phyloP scores from a whole-genome alignment of 148 eudicot species.

The Heliosperma pusillum region DNA sequence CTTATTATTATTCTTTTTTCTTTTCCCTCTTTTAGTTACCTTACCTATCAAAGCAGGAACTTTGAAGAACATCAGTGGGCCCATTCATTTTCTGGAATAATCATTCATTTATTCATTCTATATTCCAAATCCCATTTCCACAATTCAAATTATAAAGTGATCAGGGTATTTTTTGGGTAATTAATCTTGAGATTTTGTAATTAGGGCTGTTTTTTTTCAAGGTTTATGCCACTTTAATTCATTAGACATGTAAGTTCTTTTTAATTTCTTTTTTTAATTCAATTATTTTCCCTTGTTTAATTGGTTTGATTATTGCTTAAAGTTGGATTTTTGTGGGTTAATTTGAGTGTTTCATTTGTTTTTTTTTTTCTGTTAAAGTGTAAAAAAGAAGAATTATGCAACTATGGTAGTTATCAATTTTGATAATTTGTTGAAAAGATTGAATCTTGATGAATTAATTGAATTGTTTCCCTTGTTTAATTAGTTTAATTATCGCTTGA shows the following conservation, averaged over 20 bases:
- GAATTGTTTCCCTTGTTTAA: not conserved
- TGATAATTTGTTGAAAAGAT: not conserved
- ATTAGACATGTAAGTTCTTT: conserved; percentile 12
- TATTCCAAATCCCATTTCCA: not conserved
- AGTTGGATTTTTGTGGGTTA: not conserved
- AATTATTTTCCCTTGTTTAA: not conserved
- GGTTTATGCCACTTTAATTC: not conserved
- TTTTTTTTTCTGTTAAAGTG: not conserved
- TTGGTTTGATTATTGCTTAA: not conserved
- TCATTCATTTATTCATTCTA: too few relatives aligned
- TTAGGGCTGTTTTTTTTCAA: not conserved
- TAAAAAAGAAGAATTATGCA: not conserved
- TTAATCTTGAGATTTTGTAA: not conserved
- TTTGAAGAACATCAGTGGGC: not conserved
- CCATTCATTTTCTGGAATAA: too few relatives aligned
- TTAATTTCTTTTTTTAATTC: not conserved
- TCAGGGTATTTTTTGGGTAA: not conserved
- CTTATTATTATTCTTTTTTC: not conserved
- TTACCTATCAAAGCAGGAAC: not conserved
- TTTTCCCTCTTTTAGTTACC: too few relatives aligned
- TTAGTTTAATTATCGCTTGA: not conserved
- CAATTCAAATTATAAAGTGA: not conserved
- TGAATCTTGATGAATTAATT: not conserved
- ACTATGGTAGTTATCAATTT: not conserved
- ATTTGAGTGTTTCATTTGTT: not conserved